Evolutionary conservation across 2,329 filamentous ascomycete genomes (phyloP).

Genomic region (Fusarium citri): DNA sequence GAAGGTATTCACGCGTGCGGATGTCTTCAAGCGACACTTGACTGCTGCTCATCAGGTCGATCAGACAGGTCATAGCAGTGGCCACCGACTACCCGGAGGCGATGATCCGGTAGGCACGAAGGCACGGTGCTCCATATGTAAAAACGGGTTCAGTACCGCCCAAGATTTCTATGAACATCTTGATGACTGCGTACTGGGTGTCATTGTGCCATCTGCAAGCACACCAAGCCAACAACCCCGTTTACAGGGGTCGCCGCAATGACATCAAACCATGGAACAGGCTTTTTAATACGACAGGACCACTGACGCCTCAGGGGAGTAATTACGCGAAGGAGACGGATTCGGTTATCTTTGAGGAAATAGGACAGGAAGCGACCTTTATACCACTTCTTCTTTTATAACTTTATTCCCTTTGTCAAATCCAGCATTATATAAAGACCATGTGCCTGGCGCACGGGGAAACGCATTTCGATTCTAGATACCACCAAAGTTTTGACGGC

Average conservation of each 20-base stretch:
- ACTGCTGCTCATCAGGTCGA: constrained; percentile 94
- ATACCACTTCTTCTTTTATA: constrained; percentile 1
- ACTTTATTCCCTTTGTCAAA: constrained; percentile 17
- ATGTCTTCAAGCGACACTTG: constrained; percentile 96
- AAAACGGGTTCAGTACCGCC: constrained; percentile 80
- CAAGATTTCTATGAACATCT: constrained; percentile 99
- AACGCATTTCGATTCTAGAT: constrained; percentile 39
- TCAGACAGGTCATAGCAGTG: constrained; percentile 89
- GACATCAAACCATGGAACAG: not conserved
- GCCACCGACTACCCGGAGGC: constrained; percentile 57
- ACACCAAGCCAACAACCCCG: constrained; percentile 22
- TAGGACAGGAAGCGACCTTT: constrained; percentile 10
- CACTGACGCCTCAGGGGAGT: constrained; percentile 2
- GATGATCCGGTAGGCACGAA: constrained; percentile 59
- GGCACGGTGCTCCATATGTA: constrained; percentile 92
- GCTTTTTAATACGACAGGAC: not conserved
- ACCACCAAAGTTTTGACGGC: constrained; percentile 35
- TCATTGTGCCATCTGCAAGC: constrained; percentile 60
- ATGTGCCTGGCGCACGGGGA: constrained; percentile 36
- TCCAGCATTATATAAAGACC: constrained; percentile 25
- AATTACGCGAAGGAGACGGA: constrained; percentile 16
- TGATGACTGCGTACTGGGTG: constrained; percentile 72
- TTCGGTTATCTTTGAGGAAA: constrained; percentile 18
- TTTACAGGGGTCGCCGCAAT: constrained; percentile 23
- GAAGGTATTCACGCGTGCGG: constrained; percentile 95